Evolutionary conservation across 148 eudicot genomes (phyloP).

Genomic region (Rhododendron kiyosumense): DNA sequence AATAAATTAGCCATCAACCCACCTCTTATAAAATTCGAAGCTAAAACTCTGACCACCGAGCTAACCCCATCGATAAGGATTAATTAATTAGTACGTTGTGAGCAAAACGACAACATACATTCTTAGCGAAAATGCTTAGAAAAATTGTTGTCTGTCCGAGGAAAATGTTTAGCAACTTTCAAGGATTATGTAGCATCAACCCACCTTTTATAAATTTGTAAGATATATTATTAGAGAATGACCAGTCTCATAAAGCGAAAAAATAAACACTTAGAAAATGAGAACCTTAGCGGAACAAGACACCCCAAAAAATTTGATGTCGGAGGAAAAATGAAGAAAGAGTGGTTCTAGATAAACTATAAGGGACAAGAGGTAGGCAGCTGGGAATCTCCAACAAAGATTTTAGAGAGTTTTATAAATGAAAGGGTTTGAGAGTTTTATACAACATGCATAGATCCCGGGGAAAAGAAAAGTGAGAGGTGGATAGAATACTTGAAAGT

Average conservation of each 20-base stretch:
- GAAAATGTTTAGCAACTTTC: no score
- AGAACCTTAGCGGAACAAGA: no score
- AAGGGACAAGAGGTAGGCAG: neutral
- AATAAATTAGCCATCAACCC: neutral
- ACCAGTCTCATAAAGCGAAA: no score
- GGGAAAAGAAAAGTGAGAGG: conserved; percentile 1
- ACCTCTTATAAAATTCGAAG: neutral
- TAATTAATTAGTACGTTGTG: neutral
- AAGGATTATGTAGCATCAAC: no score
- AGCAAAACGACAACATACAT: neutral
- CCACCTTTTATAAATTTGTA: no score
- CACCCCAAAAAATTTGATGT: no score
- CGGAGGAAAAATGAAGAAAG: neutral
- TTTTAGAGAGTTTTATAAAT: neutral
- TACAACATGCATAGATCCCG: neutral
- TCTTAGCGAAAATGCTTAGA: neutral
- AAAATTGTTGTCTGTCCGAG: neutral
- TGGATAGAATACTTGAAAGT: neutral
- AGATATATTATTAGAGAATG: no score
- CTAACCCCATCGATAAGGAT: neutral
- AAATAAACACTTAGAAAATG: no score
- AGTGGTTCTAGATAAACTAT: neutral
- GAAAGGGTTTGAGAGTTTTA: neutral
- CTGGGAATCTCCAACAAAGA: neutral
- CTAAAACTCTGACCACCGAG: neutral